Evolutionary conservation across 2,329 filamentous ascomycete species (phyloP), one percentile per base, ranked within the genome.

Genomic region (Fusarium chlamydosporum): DNA sequence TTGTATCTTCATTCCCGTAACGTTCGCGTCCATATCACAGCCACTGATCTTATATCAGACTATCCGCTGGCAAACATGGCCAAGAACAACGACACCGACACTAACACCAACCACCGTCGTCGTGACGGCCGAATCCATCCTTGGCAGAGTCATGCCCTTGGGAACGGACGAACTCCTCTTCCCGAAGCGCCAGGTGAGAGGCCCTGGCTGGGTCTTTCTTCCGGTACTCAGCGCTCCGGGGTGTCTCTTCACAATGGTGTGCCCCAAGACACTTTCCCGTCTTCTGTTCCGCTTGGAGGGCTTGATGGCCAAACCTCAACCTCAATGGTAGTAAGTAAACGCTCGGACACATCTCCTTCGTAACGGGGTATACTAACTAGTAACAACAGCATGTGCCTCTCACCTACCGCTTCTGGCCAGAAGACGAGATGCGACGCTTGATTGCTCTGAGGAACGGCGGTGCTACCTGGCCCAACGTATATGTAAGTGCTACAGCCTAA

Each of bases 101-200:
- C 31, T 2, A 16, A 29, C 7, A 38, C 8, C 41, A 38, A n/a
- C n/a, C 12, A 16, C 33, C 40, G 15, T 16, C 15, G 4, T 8
- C 18, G 11, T 4, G 9, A 4, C 10, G 29, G 6, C 4, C 29
- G 15, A 11, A 29, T 65, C 7, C 20, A 10, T 9, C 42, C 51
- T 15, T 67, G 64, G 58, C 64, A 68, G n/a, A n/a, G 13, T 0
- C 18, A 7, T 16, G 64, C 47, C 11, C 43, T 67, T 1, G n/a
- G 59, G 2, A 46, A 27, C 2, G 58, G 64, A 0, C 41, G 64
- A 7, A 54, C 23, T 3, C 64, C 64, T 1, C 13, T 67, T 0
- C 64, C 64, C 2, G 64, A 68, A 16, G 27, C 31, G 1, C 42
- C 47, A 7, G 58, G 52, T 9, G 58, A 37, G 2, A 40, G 38